These are phyloP conservation scores for Blastocystis sp. DNA, from an alignment of 352 stramenopile genomes.

Conservation along the genomic window DNA sequence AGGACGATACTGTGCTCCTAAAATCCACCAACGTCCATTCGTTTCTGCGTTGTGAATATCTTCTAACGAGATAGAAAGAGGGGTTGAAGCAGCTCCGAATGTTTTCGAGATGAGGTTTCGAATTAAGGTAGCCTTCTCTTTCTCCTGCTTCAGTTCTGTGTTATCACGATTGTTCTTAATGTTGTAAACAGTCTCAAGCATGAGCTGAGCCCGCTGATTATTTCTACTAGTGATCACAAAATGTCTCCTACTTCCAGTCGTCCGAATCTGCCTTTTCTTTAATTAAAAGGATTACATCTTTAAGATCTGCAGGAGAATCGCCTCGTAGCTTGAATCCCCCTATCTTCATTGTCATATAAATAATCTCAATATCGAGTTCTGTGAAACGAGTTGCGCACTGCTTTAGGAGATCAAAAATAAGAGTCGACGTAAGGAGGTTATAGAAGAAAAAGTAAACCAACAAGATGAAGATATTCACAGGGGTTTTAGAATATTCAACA, in stretches of 20 bases:
- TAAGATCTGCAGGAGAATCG: conserved; percentile 14
- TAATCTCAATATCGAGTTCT: neutral
- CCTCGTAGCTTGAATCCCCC: conserved; percentile 18
- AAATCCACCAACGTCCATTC: conserved; percentile 52
- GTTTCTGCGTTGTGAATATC: conserved; percentile 45
- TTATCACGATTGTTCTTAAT: conserved; percentile 45
- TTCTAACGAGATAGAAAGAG: neutral
- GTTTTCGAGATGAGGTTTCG: conserved; percentile 39
- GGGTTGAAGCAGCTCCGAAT: neutral
- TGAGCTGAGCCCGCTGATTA: conserved; percentile 12
- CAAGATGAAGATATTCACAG: neutral
- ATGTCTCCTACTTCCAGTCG: neutral
- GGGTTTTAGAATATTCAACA: conserved; percentile 26
- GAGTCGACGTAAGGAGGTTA: neutral
- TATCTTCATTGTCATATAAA: conserved; percentile 48
- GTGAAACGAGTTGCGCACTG: conserved; percentile 4
- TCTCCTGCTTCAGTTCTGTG: conserved; percentile 39
- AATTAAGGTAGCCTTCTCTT: neutral
- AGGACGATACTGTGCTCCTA: conserved; percentile 46
- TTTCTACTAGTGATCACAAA: neutral
- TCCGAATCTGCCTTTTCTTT: conserved; percentile 26
- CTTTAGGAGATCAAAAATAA: conserved; percentile 8
- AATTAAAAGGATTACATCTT: conserved; percentile 29
- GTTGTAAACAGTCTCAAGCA: conserved; percentile 40
- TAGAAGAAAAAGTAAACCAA: neutral